phyloP scores from a whole-genome alignment of 768 basidiomycete species.

The Candolleomyces aberdarensis region DNA sequence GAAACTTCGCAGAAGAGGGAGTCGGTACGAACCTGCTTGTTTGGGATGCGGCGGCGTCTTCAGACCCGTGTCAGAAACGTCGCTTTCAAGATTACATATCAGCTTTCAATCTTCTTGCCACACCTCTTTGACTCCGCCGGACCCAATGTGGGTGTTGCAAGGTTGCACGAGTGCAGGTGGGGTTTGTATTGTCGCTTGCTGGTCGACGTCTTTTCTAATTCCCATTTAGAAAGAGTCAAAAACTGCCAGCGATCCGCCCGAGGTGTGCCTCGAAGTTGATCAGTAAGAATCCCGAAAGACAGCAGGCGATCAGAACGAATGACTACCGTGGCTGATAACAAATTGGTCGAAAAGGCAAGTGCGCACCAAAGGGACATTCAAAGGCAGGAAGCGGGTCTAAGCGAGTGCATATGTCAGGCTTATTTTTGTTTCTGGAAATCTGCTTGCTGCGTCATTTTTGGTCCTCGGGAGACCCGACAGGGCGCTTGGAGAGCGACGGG shows the following conservation, averaged over 20 bases:
- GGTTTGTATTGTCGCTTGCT: neutral
- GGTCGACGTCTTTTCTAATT: neutral
- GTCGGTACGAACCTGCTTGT: neutral
- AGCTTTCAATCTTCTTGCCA: no score
- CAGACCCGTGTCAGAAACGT: neutral
- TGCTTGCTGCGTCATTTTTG: neutral
- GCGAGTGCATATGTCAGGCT: neutral
- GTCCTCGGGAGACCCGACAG: no score
- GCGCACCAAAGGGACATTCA: neutral
- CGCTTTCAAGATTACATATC: no score
- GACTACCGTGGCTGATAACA: neutral
- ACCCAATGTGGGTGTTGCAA: neutral
- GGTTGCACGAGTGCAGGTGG: neutral
- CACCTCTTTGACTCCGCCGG: no score
- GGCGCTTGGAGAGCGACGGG: no score
- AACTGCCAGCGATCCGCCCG: neutral
- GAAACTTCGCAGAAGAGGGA: neutral
- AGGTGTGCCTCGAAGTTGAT: neutral
- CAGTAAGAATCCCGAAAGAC: neutral
- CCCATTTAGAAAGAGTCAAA: conserved; percentile 4
- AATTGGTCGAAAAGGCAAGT: neutral
- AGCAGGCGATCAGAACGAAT: no score
- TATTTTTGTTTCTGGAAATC: neutral
- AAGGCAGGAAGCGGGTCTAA: neutral
- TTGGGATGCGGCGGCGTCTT: neutral